Evolutionary conservation across 192 early-diverging fungal genomes (phyloP), one percentile per base, ranked within the genome.

Genomic region (Coemansia sp.): DNA sequence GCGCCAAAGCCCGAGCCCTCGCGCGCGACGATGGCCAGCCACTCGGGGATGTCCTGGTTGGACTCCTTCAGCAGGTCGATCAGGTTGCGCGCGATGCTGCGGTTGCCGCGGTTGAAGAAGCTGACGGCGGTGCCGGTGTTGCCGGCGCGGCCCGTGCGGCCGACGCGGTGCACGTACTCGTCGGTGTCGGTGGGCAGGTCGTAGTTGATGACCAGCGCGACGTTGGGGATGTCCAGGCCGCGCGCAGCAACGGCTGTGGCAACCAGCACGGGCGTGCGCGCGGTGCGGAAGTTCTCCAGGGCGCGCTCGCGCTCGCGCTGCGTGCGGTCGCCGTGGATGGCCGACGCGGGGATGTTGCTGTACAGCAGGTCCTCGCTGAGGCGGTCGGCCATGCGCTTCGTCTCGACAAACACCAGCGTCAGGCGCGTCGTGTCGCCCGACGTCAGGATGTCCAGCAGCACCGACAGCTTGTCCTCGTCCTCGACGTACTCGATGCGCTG

Each of bases 101-200:
- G 92, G 86, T 92, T 90, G 45, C 86, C 83, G 47, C 90, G 87
- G 86, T 94, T 94, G 83, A 97, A 97, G 88, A 97, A 97, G 42
- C 93, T 92, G 7, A 95, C 97, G 53, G 95, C 92, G 25, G 88
- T 82, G 63, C 95, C 96, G 31, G 86, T 88, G 86, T 96, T 97
- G 66, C 95, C 95, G 59, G 95, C 96, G 87, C 96, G 92, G 65
- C 92, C 95, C 42, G 95, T 98, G 90, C 95, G 94, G 71, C 96
- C 96, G 69, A 96, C 95, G 74, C 96, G 91, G 85, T 98, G 96
- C n/a, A 98, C 94, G 84, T 95, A 98, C 75, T 99, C 97, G 76
- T 98, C 95, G 68, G 93, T 89, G 68, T 98, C 95, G 9, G 88
- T 93, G 26, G 97, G 95, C 68, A 99, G 85, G 64, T 99, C 97